These are phyloP conservation scores for maize (Zea mays) DNA, from an alignment of 176 grass and related monocot species.

Conservation along the genomic window DNA sequence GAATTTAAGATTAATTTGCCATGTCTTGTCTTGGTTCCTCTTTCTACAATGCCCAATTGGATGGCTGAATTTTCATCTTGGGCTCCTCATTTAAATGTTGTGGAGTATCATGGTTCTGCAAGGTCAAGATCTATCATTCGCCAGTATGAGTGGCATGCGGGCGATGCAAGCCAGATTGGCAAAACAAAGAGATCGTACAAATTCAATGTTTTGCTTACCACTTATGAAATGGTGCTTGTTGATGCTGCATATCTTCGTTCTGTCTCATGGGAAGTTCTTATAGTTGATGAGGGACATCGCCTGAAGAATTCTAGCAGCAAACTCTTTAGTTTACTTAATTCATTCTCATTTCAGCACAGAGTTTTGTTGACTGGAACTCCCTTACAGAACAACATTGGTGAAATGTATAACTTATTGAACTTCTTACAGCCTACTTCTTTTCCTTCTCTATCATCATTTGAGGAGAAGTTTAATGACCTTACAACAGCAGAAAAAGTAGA, in stretches of 20 bases:
- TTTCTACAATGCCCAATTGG: conserved; percentile 99
- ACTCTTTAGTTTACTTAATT: conserved; percentile 89
- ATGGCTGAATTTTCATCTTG: conserved; percentile 93
- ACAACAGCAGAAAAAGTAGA: conserved; percentile 96
- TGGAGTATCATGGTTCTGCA: conserved; percentile 97
- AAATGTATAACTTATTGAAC: conserved; percentile 97
- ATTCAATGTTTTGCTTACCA: conserved; percentile 90
- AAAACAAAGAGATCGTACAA: conserved; percentile 73
- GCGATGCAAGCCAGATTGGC: conserved; percentile 53
- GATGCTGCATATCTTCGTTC: conserved; percentile 85
- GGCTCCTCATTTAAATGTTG: conserved; percentile 96
- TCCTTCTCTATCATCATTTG: conserved; percentile 83
- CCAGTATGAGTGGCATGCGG: conserved; percentile 92
- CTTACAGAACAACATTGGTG: conserved; percentile 96
- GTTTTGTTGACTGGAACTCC: conserved; percentile 97
- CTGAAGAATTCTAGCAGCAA: conserved; percentile 98
- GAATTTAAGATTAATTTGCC: conserved; percentile 86
- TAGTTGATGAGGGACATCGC: conserved; percentile 97
- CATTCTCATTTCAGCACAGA: conserved; percentile 89
- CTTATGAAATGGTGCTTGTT: conserved; percentile 97
- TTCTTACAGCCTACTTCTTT: conserved; percentile 97
- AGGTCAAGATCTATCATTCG: conserved; percentile 86
- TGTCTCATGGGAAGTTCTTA: conserved; percentile 95
- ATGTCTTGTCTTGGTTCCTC: conserved; percentile 88
- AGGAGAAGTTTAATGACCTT: conserved; percentile 97